Percentiles rank a stretch among this genome's conserved stretches.
These are phyloP conservation scores for Atalantia buxifolia DNA, from an alignment of 345 rosid species.

Conservation along the genomic window DNA sequence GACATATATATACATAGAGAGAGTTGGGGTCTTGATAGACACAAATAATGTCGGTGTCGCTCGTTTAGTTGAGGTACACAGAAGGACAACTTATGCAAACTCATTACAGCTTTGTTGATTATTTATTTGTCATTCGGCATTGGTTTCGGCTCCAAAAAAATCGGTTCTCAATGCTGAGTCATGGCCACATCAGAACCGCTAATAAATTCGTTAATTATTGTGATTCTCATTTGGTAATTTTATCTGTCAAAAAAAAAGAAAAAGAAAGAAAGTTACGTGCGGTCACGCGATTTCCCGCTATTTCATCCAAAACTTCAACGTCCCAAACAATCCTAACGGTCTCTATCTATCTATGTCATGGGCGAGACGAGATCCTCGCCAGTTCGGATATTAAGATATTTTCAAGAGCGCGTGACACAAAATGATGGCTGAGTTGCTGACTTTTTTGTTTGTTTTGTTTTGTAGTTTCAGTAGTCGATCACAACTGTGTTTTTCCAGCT, in stretches of 20 bases:
- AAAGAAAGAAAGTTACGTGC: background rate
- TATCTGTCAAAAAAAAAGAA: no score
- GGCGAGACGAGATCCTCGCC: background rate
- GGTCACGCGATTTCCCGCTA: constrained; percentile 1
- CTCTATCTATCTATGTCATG: background rate
- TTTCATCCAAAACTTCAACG: background rate
- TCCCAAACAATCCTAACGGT: background rate
- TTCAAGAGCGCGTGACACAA: no score
- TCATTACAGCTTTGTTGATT: background rate
- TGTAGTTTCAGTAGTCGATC: no score
- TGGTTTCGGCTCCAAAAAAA: background rate
- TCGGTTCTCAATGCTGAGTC: background rate
- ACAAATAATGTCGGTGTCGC: background rate
- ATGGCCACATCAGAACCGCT: constrained; percentile 1
- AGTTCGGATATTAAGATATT: background rate
- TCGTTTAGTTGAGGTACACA: background rate
- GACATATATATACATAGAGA: no score
- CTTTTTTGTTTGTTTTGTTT: background rate
- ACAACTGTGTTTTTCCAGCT: no score
- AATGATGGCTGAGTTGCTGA: no score
- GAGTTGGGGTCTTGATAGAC: background rate
- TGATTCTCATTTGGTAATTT: no score
- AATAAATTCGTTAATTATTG: background rate
- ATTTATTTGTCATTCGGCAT: background rate
- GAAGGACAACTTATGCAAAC: background rate